Evolutionary conservation across 441 rosid genomes (phyloP).

Genomic region (Melianthus villosus): DNA sequence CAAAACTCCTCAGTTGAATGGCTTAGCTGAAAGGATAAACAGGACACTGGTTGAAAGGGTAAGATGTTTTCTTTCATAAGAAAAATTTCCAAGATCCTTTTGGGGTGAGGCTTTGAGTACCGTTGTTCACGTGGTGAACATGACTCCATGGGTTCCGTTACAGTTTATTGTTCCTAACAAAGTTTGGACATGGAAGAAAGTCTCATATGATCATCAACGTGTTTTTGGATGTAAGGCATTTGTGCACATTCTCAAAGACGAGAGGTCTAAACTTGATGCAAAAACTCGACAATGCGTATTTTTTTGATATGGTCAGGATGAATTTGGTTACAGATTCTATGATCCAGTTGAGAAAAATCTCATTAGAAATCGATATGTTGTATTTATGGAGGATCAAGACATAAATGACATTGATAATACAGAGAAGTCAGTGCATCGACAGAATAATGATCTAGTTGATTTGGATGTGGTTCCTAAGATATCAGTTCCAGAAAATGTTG

Average conservation of each 20-base stretch:
- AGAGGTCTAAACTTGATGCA: not conserved
- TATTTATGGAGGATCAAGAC: not conserved
- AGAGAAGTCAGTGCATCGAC: too few species aligned
- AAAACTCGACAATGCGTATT: not conserved
- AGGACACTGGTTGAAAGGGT: constrained; percentile 1
- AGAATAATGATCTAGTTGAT: not conserved
- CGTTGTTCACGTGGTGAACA: not conserved
- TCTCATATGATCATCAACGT: not conserved
- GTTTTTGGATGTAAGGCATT: not conserved
- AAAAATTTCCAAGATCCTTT: not conserved
- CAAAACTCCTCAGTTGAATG: too few species aligned
- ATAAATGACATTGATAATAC: not conserved
- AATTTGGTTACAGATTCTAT: not conserved
- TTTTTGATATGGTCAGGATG: not conserved
- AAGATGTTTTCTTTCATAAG: constrained; percentile 7
- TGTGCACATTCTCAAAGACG: not conserved
- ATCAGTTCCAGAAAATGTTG: not conserved
- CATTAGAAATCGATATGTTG: not conserved
- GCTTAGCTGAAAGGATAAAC: constrained; percentile 8
- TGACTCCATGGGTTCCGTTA: not conserved
- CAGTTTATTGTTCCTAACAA: not conserved
- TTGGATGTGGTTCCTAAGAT: not conserved
- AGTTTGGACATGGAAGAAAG: not conserved
- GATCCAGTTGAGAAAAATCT: not conserved
- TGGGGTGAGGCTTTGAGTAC: not conserved